Evolutionary conservation across 352 stramenopile genomes (phyloP), one percentile per base, ranked within the genome.

Genomic region (Phytophthora idaei): DNA sequence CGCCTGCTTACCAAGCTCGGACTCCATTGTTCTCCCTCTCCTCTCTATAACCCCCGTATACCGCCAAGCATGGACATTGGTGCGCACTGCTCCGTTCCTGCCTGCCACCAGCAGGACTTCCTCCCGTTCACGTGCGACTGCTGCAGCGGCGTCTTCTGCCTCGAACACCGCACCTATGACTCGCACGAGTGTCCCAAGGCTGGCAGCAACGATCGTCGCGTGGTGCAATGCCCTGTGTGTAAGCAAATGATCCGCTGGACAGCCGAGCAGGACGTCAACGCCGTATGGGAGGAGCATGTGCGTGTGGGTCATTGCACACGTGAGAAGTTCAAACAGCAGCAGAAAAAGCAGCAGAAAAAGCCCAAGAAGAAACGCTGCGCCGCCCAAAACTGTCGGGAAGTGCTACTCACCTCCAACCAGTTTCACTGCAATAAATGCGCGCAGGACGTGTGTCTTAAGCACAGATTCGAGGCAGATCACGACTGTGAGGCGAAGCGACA

Each of bases 61-160:
- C 36, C 37, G 21, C 6, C 14, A 10, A 60, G 28, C 4, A 90
- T 94, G 82, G 86, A 94, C 66, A 73, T 94, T 12, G 86, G 86
- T 41, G 72, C 75, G 28, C 86, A 94, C 60, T 94, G 86, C 64
- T 85, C 74, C 44, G 69, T 90, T 5, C 73, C 74, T 9, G 71
- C 79, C 14, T 94, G 86, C 58, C 71, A 85, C 49, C 86, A 94
- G 63, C 75, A 89, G 64, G 89, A 96, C 63, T 96, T 96, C 57
- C 71, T 96, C 29, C 89, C 89, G 3, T 96, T 96, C 72, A 83
- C 69, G 32, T 96, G 89, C 71, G 86, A 96, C 73, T 94, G 87
- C 62, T 96, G 89, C 74, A 51, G 51, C 28, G 76, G 76, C 52
- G 69, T 94, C 48, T 96, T 94, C 61, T 96, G 89, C 63, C 80